Percentiles rank a stretch among this genome's conserved stretches.
Conservation (phyloP, 352 stramenopile species). For the Thraustochytrium sp. region DNA sequence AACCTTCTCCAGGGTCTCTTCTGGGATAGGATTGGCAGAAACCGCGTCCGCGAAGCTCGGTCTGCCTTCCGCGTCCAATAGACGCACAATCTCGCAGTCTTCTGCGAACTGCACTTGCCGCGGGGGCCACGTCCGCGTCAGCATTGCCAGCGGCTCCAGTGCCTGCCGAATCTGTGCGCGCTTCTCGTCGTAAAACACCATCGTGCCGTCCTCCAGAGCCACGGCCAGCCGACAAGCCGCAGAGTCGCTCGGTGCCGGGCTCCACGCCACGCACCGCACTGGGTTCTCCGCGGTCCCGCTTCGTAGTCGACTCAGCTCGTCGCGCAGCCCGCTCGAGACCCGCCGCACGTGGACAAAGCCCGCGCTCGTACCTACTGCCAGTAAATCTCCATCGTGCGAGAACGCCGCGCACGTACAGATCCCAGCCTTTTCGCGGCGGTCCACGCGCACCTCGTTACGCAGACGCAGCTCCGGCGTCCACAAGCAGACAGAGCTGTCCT, state of each 20-base stretch:
- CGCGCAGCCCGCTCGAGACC: not conserved
- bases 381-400: not conserved
- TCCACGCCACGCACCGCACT: not conserved
- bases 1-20: not conserved
- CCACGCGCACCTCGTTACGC: not conserved
- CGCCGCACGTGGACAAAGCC: not conserved
- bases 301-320: not conserved
- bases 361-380: not conserved
- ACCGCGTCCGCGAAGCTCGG: slow-evolving; percentile 2
- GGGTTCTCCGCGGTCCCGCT: not conserved
- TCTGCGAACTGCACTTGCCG: slow-evolving; percentile 1
- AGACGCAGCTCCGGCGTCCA: not conserved
- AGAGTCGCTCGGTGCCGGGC: not conserved
- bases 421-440: not conserved
- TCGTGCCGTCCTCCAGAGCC: not conserved
- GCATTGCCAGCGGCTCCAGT: not conserved
- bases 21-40: slow-evolving; percentile 10
- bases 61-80: not conserved
- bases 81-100: slow-evolving; percentile 16
- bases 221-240: not conserved
- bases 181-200: not conserved
- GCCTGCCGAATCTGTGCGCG: not conserved
- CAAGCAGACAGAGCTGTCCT: not conserved
- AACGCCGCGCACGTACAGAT: not conserved
- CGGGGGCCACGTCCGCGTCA: not conserved